Evolutionary conservation across 345 rosid species (phyloP), one percentile per base, ranked within the genome.

Genomic region (Brassica incana): DNA sequence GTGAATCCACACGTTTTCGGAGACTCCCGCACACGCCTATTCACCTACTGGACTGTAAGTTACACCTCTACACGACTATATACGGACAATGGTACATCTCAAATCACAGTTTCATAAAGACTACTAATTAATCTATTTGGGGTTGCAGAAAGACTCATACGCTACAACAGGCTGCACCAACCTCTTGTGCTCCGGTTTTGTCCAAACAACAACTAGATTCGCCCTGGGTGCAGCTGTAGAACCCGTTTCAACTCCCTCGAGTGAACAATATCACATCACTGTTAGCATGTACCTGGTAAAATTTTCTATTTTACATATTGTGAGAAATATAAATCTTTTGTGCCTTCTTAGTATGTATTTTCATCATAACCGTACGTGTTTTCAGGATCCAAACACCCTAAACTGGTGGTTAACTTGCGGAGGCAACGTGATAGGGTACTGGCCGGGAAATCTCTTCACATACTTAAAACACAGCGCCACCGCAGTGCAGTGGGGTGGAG

Each of bases 401-500:
- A 84, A 90, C 71, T 90, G 92, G 90, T 88, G 89, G 92, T 60
- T 90, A 12, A 48, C 8, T n/a, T 5, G 4, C 15, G 62, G 38
- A 7, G 0, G 69, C 20, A 9, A 10, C 5, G 11, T 5, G 16
- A 14, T 77, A 2, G 89, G 89, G 6, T 90, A 88, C 40, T 88
- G 87, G 85, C 89, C 92, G 0, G 83, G 48, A 3, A n/a, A 25
- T 32, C 80, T 87, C 7, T 82, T 88, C 70, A 3, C 0, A 0
- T 16, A 4, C 72, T 77, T 88, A 15, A 66, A 43, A 0, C 84
- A 61, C 14, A 88, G 86, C 59, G 79, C 92, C 1, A 85, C 65
- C 6, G 32, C 83, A 15, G 89, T 87, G 8, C 76, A 85, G 38
- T 87, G 90, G 92, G 92, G 91, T 68, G 92, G 92, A 9, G 82